Percentiles rank a stretch among this genome's conserved stretches.
phyloP scores from a whole-genome alignment of 2,329 filamentous ascomycete species.

The Talaromyces atroroseus region DNA sequence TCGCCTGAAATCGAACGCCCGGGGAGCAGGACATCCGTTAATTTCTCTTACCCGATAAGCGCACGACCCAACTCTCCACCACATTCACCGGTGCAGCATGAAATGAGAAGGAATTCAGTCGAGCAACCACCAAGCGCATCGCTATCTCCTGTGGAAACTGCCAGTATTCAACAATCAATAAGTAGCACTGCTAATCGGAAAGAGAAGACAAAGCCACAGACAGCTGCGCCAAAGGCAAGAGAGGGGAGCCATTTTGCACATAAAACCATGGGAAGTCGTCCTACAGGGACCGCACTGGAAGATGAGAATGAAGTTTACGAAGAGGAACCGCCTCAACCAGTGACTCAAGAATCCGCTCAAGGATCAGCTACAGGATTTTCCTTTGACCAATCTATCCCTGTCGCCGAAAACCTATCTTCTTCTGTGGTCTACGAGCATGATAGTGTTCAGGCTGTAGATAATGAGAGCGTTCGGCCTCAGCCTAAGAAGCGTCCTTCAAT shows the following conservation, averaged over 20 bases:
- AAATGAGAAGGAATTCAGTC: constrained; percentile 13
- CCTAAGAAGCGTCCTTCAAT: constrained; percentile 35
- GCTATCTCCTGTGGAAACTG: constrained; percentile 21
- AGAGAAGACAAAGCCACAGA: constrained; percentile 23
- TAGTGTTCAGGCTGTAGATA: not conserved
- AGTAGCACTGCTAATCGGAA: constrained; percentile 23
- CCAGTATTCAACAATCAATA: constrained; percentile 18
- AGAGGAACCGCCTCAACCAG: not conserved
- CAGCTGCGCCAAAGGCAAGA: constrained; percentile 18
- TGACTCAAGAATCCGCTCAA: not conserved
- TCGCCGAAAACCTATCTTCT: not conserved
- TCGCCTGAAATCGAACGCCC: constrained; percentile 35
- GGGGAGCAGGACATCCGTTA: constrained; percentile 41
- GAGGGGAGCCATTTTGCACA: constrained; percentile 24
- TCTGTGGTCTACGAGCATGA: not conserved
- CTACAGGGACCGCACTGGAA: constrained; percentile 17
- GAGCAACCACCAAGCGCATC: constrained; percentile 17
- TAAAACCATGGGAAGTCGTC: constrained; percentile 25
- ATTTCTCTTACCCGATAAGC: constrained; percentile 45
- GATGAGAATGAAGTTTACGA: not conserved
- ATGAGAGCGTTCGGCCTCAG: constrained; percentile 14
- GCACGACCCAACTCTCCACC: constrained; percentile 38
- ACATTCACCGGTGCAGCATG: constrained; percentile 18
- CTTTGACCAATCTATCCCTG: not conserved
- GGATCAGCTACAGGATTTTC: not conserved